Percentiles rank a stretch among this genome's conserved stretches.
These are phyloP conservation scores for Ilyonectria robusta DNA, from an alignment of 2,329 filamentous ascomycete species.

Conservation along the genomic window DNA sequence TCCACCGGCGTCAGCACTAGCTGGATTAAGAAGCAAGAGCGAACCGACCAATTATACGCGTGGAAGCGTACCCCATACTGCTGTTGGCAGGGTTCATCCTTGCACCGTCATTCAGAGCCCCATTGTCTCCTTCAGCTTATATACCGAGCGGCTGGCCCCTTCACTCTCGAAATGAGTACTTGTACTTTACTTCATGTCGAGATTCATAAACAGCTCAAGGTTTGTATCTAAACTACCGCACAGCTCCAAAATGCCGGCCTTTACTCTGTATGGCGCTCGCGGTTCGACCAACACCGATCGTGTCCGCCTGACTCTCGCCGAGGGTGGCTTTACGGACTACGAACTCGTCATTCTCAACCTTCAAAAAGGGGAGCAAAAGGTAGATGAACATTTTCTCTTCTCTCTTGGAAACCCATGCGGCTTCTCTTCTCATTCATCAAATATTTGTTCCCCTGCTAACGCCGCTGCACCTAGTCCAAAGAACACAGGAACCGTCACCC, in stretches of 20 bases:
- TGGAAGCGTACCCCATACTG: no score
- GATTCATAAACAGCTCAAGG: constrained; percentile 42
- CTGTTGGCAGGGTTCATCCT: constrained; percentile 24
- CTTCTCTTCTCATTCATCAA: background rate
- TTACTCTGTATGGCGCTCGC: constrained; percentile 58
- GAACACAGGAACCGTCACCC: constrained; percentile 57
- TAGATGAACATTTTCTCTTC: constrained; percentile 34
- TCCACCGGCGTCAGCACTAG: constrained; percentile 35
- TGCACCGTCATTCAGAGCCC: constrained; percentile 7
- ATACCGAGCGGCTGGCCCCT: constrained; percentile 22
- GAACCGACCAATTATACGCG: constrained; percentile 51
- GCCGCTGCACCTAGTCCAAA: constrained; percentile 49
- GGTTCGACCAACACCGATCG: constrained; percentile 60
- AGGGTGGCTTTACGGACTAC: constrained; percentile 60
- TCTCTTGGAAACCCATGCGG: constrained; percentile 1
- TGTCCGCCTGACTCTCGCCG: constrained; percentile 59
- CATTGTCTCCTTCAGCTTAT: constrained; percentile 15
- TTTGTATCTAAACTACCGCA: constrained; percentile 48
- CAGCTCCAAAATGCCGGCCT: constrained; percentile 57
- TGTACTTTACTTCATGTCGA: constrained; percentile 44
- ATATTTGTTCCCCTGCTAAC: constrained; percentile 39
- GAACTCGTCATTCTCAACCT: constrained; percentile 56
- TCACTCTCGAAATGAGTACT: background rate
- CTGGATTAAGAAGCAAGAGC: constrained; percentile 49
- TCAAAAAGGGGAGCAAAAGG: constrained; percentile 59